Conservation (phyloP, 140 eudicot genomes). For the Erigeron philadelphicus region DNA sequence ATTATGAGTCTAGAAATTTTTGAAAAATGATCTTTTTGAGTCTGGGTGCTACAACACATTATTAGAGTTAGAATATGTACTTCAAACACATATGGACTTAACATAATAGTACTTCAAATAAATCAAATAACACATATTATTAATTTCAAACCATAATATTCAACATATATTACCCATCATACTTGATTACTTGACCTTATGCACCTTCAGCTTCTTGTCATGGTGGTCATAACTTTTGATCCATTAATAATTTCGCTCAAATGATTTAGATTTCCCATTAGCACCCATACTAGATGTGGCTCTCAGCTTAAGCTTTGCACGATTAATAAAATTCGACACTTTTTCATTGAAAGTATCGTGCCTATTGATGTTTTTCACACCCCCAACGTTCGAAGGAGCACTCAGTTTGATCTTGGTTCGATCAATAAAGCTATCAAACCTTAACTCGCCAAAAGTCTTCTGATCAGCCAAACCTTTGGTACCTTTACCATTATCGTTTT, state of each 20-base stretch:
- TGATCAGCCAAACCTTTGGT: slow-evolving; percentile 28
- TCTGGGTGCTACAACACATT: too few species aligned
- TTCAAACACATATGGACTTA: too few species aligned
- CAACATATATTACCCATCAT: slow-evolving; percentile 12
- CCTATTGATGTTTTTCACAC: slow-evolving; percentile 9
- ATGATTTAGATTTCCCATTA: slow-evolving; percentile 21
- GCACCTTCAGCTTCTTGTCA: slow-evolving; percentile 18
- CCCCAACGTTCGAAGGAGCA: slow-evolving; percentile 32
- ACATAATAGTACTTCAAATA: neutral
- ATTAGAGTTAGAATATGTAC: too few species aligned
- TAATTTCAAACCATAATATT: slow-evolving; percentile 11
- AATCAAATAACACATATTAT: slow-evolving; percentile 6
- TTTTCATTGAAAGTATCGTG: slow-evolving; percentile 53
- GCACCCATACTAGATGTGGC: slow-evolving; percentile 36
- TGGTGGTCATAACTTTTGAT: slow-evolving; percentile 5
- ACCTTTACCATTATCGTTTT: neutral
- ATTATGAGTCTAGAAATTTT: too few species aligned
- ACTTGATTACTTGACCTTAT: neutral
- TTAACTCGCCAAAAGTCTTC: slow-evolving; percentile 29
- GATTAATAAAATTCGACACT: slow-evolving; percentile 42
- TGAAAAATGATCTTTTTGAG: too few species aligned
- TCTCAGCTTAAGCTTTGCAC: slow-evolving; percentile 43
- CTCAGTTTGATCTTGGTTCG: slow-evolving; percentile 41
- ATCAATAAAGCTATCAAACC: slow-evolving; percentile 36
- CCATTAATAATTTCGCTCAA: slow-evolving; percentile 17